Conservation (phyloP, 1,284 basidiomycete genomes). For the Rhodotorula glutinis region DNA sequence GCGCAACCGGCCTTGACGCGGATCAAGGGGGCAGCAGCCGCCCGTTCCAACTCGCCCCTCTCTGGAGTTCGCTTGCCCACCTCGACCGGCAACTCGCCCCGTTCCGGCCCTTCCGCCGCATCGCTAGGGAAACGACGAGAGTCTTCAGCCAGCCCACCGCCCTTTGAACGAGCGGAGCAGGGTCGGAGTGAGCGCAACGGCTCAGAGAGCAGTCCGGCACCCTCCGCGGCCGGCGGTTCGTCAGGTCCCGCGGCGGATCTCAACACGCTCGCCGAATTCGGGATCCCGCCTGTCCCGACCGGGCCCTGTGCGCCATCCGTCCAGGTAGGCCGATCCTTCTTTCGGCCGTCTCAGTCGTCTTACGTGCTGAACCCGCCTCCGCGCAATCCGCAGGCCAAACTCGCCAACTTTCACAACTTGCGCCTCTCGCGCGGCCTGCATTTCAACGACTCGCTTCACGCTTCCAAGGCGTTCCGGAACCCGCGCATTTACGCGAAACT, state of each 20-base stretch:
- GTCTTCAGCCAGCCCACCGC: constrained; percentile 26
- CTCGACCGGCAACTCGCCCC: constrained; percentile 1
- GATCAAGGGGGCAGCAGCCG: constrained; percentile 15
- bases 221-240: neutral
- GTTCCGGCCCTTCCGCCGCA: neutral
- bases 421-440: constrained; percentile 67
- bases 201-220: no score
- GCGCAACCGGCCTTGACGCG: constrained; percentile 4
- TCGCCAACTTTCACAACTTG: constrained; percentile 68
- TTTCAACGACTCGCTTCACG: constrained; percentile 90
- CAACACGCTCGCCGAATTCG: constrained; percentile 29
- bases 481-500: constrained; percentile 90
- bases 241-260: neutral
- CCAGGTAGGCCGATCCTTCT: constrained; percentile 17
- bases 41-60: constrained; percentile 16
- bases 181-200: neutral
- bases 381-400: constrained; percentile 60
- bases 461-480: constrained; percentile 85
- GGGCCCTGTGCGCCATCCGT: constrained; percentile 30
- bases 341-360: neutral
- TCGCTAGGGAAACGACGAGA: constrained; percentile 11
- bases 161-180: neutral
- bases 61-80: constrained; percentile 22
- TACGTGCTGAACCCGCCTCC: neutral
- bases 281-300: constrained; percentile 26